Percentiles rank a stretch among this genome's conserved stretches.
Evolutionary conservation across 495 filamentous ascomycete species (phyloP).

Genomic region (Achaetomiella virescens): DNA sequence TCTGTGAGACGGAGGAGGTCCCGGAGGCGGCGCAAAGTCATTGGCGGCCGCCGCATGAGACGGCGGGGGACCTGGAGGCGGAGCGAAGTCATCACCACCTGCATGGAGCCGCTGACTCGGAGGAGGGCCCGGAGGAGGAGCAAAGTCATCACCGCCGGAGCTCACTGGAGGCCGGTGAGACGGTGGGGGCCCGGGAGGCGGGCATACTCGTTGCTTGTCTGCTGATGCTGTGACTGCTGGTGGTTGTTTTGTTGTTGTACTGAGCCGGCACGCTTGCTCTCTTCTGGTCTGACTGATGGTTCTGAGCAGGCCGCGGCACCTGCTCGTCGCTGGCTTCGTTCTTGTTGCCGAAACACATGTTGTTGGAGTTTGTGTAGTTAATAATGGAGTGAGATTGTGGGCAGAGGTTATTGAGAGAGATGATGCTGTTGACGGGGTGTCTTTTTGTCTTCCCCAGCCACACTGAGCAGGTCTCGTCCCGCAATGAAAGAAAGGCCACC

Average conservation of each 20-base stretch:
- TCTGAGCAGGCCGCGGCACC: slow-evolving; percentile 17
- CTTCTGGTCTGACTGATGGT: slow-evolving; percentile 15
- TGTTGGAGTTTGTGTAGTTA: no score
- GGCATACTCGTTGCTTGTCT: slow-evolving; percentile 17
- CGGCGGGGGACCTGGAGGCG: slow-evolving; percentile 37
- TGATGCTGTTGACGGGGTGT: no score
- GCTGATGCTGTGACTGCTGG: slow-evolving; percentile 13
- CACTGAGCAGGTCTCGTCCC: no score
- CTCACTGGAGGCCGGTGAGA: slow-evolving; percentile 12
- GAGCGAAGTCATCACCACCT: slow-evolving; percentile 25
- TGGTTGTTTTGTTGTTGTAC: slow-evolving; percentile 22
- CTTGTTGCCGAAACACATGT: slow-evolving; percentile 43
- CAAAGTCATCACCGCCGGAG: slow-evolving; percentile 22
- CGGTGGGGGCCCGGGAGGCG: slow-evolving; percentile 28
- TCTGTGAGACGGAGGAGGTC: slow-evolving; percentile 26
- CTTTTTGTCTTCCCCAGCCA: no score
- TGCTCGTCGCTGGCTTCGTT: slow-evolving; percentile 26
- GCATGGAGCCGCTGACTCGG: slow-evolving; percentile 13
- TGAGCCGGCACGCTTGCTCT: slow-evolving; percentile 15
- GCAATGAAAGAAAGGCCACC: no score
- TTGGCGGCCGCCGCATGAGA: slow-evolving; percentile 19
- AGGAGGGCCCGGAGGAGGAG: slow-evolving; percentile 31
- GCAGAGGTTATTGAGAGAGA: neutral
- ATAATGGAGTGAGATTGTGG: neutral
- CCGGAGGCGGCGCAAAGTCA: slow-evolving; percentile 33